phyloP scores from a whole-genome alignment of 2,329 filamentous ascomycete species.

The Coccinonectria pachysandricola region DNA sequence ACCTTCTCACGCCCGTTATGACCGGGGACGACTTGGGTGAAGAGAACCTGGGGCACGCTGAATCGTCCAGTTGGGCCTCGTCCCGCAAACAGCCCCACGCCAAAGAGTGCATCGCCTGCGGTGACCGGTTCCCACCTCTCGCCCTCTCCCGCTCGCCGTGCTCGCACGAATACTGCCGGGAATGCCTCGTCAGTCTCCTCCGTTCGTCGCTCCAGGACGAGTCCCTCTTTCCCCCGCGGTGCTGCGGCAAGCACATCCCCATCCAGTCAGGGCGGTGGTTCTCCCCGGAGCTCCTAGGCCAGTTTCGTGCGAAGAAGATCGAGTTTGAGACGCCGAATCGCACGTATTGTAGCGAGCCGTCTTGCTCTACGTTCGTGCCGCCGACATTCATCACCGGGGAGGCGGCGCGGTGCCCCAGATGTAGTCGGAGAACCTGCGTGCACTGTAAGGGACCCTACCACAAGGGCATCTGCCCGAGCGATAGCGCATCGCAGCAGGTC shows the following conservation, averaged over 20 bases:
- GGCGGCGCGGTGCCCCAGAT: constrained; percentile 31
- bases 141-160: constrained; percentile 19
- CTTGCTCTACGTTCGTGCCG: constrained; percentile 39
- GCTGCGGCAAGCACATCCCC: constrained; percentile 34
- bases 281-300: constrained; percentile 17
- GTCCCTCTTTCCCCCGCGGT: constrained; percentile 42
- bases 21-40: not conserved
- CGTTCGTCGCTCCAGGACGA: constrained; percentile 32
- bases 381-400: constrained; percentile 19
- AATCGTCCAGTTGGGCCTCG: constrained; percentile 1
- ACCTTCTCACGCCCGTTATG: not conserved
- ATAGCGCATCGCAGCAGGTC: constrained; percentile 28
- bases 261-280: constrained; percentile 26
- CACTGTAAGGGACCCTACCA: constrained; percentile 39
- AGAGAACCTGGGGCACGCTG: accelerated
- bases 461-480: constrained; percentile 34
- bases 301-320: constrained; percentile 33
- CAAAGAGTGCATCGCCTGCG: not conserved
- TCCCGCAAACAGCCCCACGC: not conserved
- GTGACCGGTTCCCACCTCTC: not conserved
- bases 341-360: constrained; percentile 36
- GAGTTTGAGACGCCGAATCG: constrained; percentile 38
- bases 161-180: constrained; percentile 38
- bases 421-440: constrained; percentile 33
- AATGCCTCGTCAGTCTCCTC: constrained; percentile 36